A percentile compares a stretch with the other conserved stretches of the same genome.
Evolutionary conservation across 768 basidiomycete species (phyloP).

Genomic region (Ramaria rubella): DNA sequence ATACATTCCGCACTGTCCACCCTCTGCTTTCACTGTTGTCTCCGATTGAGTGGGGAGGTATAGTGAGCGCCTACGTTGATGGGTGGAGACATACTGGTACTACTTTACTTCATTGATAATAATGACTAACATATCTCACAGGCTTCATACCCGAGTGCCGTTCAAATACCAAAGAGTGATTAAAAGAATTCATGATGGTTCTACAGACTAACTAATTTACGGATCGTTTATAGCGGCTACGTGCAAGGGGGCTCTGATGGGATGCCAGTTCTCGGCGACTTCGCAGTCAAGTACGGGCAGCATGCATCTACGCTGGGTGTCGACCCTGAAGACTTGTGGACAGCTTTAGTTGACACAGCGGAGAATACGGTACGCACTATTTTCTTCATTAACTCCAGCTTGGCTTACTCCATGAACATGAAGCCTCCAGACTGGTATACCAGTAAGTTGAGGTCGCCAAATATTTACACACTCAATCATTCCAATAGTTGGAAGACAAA

Average conservation of each 20-base stretch:
- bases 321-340: slow-evolving; percentile 40
- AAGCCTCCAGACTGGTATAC: slow-evolving; percentile 47
- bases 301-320: slow-evolving; percentile 35
- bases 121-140: slow-evolving; percentile 12
- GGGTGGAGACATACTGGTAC: slow-evolving; percentile 43
- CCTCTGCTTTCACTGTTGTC: slow-evolving; percentile 41
- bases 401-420: not conserved
- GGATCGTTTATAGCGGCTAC: slow-evolving; percentile 36
- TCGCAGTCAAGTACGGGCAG: slow-evolving; percentile 40
- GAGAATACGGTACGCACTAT: slow-evolving; percentile 39
- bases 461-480: not conserved
- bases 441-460: slow-evolving; percentile 21
- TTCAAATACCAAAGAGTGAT: slow-evolving; percentile 41
- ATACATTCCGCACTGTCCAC: slow-evolving; percentile 48
- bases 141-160: slow-evolving; percentile 47
- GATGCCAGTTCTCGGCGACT: slow-evolving; percentile 48
- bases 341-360: slow-evolving; percentile 44
- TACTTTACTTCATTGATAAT: not conserved
- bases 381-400: not conserved
- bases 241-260: slow-evolving; percentile 46
- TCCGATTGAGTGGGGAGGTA: slow-evolving; percentile 41
- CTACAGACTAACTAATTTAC: not conserved
- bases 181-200: no score
- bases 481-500: slow-evolving; percentile 39
- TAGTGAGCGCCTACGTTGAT: slow-evolving; percentile 43